Evolutionary conservation across 2,329 filamentous ascomycete genomes (phyloP).

Genomic region (Hansfordia pulvinata): DNA sequence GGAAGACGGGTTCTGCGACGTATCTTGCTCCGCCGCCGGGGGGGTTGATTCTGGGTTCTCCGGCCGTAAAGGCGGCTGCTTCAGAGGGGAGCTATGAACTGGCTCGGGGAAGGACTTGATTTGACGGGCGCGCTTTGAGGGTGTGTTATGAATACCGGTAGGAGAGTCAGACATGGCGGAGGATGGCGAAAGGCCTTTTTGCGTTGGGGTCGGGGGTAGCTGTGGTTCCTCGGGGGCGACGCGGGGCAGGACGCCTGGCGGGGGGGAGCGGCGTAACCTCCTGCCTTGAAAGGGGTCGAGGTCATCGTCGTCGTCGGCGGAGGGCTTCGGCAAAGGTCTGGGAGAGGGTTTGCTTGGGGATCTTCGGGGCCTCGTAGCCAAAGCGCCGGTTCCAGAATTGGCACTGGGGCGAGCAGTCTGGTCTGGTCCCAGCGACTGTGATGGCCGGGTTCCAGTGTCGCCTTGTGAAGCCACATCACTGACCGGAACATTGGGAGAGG

Average conservation of each 20-base stretch:
- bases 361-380: conserved; percentile 22
- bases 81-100: conserved; percentile 35
- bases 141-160: conserved; percentile 45
- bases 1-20: neutral
- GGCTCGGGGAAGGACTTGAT: conserved; percentile 22
- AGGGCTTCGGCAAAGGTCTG: conserved; percentile 31
- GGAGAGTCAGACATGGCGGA: conserved; percentile 38
- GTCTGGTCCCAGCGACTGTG: too few relatives aligned
- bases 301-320: conserved; percentile 26
- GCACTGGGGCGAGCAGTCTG: too few relatives aligned
- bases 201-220: conserved; percentile 43
- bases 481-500: too few relatives aligned
- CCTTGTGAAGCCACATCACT: too few relatives aligned
- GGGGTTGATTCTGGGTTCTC: conserved; percentile 3
- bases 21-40: conserved; percentile 5
- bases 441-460: too few relatives aligned
- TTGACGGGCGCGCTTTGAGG: conserved; percentile 33
- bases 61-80: conserved; percentile 23
- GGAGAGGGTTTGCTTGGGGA: conserved; percentile 28
- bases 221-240: conserved; percentile 41
- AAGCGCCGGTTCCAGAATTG: conserved; percentile 19
- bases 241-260: conserved; percentile 16
- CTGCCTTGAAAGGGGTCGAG: conserved; percentile 26
- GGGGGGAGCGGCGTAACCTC: conserved; percentile 20
- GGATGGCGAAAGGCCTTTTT: conserved; percentile 33